phyloP scores from a whole-genome alignment of 2,329 filamentous ascomycete species.

The Plectosphaerella sp. region DNA sequence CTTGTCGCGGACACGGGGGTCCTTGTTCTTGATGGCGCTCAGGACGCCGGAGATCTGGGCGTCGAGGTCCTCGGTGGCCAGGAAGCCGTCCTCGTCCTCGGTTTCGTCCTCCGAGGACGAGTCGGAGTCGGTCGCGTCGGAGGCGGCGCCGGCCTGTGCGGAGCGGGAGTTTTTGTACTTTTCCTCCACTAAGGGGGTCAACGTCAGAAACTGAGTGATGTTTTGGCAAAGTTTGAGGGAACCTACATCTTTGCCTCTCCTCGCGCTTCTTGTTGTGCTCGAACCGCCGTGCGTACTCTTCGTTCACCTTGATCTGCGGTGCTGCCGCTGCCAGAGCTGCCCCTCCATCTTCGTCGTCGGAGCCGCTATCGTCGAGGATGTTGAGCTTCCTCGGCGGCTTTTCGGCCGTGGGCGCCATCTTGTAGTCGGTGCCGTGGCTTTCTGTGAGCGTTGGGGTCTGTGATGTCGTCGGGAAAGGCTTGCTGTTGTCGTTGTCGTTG shows the following conservation, averaged over 20 bases:
- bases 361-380: constrained; percentile 53
- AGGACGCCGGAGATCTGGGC: constrained; percentile 83
- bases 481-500: neutral
- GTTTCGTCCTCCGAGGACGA: constrained; percentile 72
- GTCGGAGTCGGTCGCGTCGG: constrained; percentile 47
- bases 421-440: neutral
- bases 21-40: constrained; percentile 82
- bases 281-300: constrained; percentile 83
- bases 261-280: constrained; percentile 98
- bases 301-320: constrained; percentile 71
- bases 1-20: constrained; percentile 85
- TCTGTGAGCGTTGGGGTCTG: neutral
- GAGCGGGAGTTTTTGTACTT: constrained; percentile 58
- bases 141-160: constrained; percentile 28
- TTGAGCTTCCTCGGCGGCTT: constrained; percentile 35
- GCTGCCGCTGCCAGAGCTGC: constrained; percentile 16
- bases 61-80: constrained; percentile 82
- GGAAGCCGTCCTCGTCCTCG: constrained; percentile 85
- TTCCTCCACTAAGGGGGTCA: constrained; percentile 65
- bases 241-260: constrained; percentile 67
- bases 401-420: constrained; percentile 1
- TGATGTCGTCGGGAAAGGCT: neutral
- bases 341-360: constrained; percentile 39
- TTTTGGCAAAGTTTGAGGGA: neutral
- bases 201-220: neutral